phyloP scores from a whole-genome alignment of 2,329 filamentous ascomycete genomes.

The Verticillium zaregamsianum region DNA sequence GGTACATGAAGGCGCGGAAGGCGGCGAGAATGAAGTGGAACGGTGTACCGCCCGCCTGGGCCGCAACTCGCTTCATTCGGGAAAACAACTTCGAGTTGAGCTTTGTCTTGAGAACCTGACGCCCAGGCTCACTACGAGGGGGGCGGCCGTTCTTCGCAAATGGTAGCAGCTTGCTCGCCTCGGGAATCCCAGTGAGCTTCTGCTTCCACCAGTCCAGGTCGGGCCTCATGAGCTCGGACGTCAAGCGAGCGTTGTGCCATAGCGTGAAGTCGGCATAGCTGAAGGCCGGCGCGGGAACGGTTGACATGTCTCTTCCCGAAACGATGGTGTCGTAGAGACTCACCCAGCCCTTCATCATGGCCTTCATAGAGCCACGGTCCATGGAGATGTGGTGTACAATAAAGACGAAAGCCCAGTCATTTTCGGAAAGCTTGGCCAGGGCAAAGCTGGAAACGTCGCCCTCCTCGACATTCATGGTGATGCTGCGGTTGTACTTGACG shows the following conservation, averaged over 20 bases:
- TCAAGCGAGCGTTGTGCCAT: slow-evolving; percentile 20
- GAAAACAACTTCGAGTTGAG: slow-evolving; percentile 16
- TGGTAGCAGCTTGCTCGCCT: slow-evolving; percentile 16
- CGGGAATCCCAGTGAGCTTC: slow-evolving; percentile 13
- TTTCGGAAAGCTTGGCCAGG: slow-evolving; percentile 15
- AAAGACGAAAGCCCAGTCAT: slow-evolving; percentile 15
- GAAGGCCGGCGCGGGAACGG: slow-evolving; percentile 16
- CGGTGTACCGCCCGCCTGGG: slow-evolving; percentile 16
- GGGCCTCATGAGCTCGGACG: slow-evolving; percentile 17
- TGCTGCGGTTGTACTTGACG: slow-evolving; percentile 15
- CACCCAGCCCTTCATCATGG: slow-evolving; percentile 18
- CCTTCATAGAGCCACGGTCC: slow-evolving; percentile 15
- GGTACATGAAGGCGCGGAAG: slow-evolving; percentile 19
- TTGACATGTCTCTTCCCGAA: slow-evolving; percentile 13
- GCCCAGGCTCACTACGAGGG: slow-evolving; percentile 13
- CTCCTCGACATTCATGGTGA: slow-evolving; percentile 18
- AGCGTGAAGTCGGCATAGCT: slow-evolving; percentile 19
- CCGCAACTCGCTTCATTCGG: slow-evolving; percentile 19
- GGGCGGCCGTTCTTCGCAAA: slow-evolving; percentile 17
- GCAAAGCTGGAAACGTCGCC: slow-evolving; percentile 16
- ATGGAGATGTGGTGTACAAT: slow-evolving; percentile 20
- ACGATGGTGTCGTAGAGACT: slow-evolving; percentile 16
- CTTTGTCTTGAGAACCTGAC: slow-evolving; percentile 15
- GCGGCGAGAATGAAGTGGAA: slow-evolving; percentile 21
- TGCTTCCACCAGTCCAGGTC: slow-evolving; percentile 19